phyloP scores from a whole-genome alignment of 2,329 filamentous ascomycete species.

The Berkeleyomyces rouxiae region DNA sequence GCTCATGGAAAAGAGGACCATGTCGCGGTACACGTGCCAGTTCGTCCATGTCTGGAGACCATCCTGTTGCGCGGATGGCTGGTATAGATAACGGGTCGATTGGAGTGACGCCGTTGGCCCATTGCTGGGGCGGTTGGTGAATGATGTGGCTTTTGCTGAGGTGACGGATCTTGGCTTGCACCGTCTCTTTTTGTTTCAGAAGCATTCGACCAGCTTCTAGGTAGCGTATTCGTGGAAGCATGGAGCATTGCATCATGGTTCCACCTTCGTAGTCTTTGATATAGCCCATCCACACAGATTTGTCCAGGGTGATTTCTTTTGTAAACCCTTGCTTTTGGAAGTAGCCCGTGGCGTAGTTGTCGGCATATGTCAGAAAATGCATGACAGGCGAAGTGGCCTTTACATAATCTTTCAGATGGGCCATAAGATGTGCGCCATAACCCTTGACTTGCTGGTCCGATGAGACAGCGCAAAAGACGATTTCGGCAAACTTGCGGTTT shows the following conservation, averaged over 20 bases:
- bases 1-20: slow-evolving; percentile 88
- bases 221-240: slow-evolving; percentile 89
- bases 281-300: slow-evolving; percentile 93
- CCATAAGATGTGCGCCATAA: slow-evolving; percentile 96
- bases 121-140: slow-evolving; percentile 70
- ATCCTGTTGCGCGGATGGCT: slow-evolving; percentile 81
- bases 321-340: slow-evolving; percentile 99
- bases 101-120: slow-evolving; percentile 55
- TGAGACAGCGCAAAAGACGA: slow-evolving; percentile 95
- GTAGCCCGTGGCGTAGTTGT: slow-evolving; percentile 97
- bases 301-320: slow-evolving; percentile 89
- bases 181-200: slow-evolving; percentile 89
- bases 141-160: slow-evolving; percentile 79
- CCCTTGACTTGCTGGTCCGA: slow-evolving; percentile 98
- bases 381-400: slow-evolving; percentile 93
- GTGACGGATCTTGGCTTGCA: slow-evolving; percentile 85
- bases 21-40: slow-evolving; percentile 86
- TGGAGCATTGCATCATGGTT: slow-evolving; percentile 97
- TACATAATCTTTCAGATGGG: slow-evolving; percentile 93
- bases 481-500: slow-evolving; percentile 83
- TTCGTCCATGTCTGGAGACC: slow-evolving; percentile 97
- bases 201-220: slow-evolving; percentile 87
- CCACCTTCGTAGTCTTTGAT: slow-evolving; percentile 99
- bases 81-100: slow-evolving; percentile 79
- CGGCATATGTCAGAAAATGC: slow-evolving; percentile 97